phyloP scores from a whole-genome alignment of 2,329 filamentous ascomycete species.

The Mollisiaceae sp. region DNA sequence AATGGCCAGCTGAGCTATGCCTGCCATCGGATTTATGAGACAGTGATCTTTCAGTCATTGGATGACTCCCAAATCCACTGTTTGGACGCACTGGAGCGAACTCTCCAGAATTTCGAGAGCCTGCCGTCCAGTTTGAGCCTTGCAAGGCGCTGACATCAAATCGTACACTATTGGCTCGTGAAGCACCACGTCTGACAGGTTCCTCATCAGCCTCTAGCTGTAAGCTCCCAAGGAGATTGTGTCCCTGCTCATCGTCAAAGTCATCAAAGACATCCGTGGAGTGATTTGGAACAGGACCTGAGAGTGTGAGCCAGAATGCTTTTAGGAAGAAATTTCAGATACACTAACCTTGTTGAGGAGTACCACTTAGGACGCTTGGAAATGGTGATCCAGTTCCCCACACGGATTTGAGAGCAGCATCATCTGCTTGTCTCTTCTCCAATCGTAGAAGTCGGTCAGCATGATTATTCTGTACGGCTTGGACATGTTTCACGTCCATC shows the following conservation, averaged over 20 bases:
- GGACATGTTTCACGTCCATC: slow-evolving; percentile 73
- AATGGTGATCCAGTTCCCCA: slow-evolving; percentile 94
- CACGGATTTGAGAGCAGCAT: slow-evolving; percentile 77
- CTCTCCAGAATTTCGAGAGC: slow-evolving; percentile 81
- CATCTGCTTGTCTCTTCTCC: slow-evolving; percentile 71
- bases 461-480: slow-evolving; percentile 66
- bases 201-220: slow-evolving; percentile 89
- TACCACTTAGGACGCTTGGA: slow-evolving; percentile 80
- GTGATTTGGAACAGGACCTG: slow-evolving; percentile 80
- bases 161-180: slow-evolving; percentile 93
- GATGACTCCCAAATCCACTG: slow-evolving; percentile 78
- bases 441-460: slow-evolving; percentile 65
- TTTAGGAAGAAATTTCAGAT: not conserved
- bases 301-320: slow-evolving; percentile 8
- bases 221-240: slow-evolving; percentile 78
- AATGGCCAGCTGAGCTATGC: slow-evolving; percentile 91
- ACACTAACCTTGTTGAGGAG: slow-evolving; percentile 81
- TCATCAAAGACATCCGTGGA: slow-evolving; percentile 86
- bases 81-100: slow-evolving; percentile 77
- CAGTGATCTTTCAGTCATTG: slow-evolving; percentile 86
- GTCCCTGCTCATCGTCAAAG: slow-evolving; percentile 82
- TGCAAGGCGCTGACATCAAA: slow-evolving; percentile 97
- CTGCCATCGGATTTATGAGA: slow-evolving; percentile 97
- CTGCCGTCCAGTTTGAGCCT: slow-evolving; percentile 82
- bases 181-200: slow-evolving; percentile 83